Evolutionary conservation across 129 eudicot species (phyloP), one percentile per base, ranked within the genome.

Genomic region (Flaveria bidentis): DNA sequence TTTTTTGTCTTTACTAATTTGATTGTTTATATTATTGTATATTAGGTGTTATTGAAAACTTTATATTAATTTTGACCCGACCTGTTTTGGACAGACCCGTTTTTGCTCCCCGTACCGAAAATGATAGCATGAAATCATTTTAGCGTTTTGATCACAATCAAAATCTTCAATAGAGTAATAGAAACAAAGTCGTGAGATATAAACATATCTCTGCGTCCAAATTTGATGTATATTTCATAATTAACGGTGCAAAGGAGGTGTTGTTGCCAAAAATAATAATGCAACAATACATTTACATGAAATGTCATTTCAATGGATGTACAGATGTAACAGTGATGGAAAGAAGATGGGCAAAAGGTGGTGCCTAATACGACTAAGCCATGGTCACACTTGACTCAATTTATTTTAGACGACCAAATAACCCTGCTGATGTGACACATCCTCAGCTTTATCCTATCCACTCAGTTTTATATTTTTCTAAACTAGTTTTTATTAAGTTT

Each of bases 361-460:
- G 41, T 36, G 41, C 41, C 41, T 36, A 36, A 13, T 79, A 64
- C 52, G 82, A 71, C 77, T 63, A 42, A 58, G 65, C 23, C 2
- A 67, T 28, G 69, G 46, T 55, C 69, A 78, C 69, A 57, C 76
- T 71, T 64, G 65, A 71, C 78, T 79, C 78, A 50, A 79, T 71
- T 13, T 51, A 51, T 44, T 51, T 61, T 57, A 70, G 7, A 36
- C 41, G 71, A 71, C 78, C 67, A 62, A 58, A 72, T 45, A 42
- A 63, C 78, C 66, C 73, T 72, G 17, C 53, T 30, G 39, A 72
- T 79, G 71, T 72, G 78, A 72, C 83, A 65, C 68, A 69, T 72
- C 83, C 66, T 63, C 11, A 72, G 20, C 78, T 79, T 64, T 42
- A 79, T 79, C 83, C 83, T 78, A 79, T 50, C 83, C 83, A 79